Conservation (phyloP, 805 yeast species). For the Candida adriatica region DNA sequence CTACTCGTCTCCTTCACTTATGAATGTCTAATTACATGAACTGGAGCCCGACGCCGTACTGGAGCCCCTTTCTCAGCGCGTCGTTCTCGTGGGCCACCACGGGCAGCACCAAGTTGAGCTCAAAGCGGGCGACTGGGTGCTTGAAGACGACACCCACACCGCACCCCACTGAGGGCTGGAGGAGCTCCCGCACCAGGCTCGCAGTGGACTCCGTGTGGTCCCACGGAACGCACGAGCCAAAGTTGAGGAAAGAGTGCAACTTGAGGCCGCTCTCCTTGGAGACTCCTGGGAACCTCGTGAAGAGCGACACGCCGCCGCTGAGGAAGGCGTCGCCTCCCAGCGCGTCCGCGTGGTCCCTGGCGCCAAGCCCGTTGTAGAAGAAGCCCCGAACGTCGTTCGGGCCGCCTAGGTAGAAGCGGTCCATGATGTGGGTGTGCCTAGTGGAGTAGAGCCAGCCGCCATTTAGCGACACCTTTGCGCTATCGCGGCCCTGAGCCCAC, state of each 20-base stretch:
- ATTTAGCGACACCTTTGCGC: slow-evolving; percentile 41
- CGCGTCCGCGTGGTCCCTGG: slow-evolving; percentile 45
- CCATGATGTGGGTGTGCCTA: slow-evolving; percentile 49
- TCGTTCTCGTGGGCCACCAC: slow-evolving; percentile 44
- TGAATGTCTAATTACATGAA: slow-evolving; percentile 33
- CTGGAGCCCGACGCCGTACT: slow-evolving; percentile 57
- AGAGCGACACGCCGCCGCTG: slow-evolving; percentile 52
- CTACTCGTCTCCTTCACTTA: too few relatives aligned
- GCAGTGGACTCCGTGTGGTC: slow-evolving; percentile 23
- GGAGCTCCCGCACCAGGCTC: slow-evolving; percentile 24
- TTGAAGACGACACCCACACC: slow-evolving; percentile 57
- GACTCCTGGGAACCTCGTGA: slow-evolving; percentile 51
- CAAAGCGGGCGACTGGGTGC: slow-evolving; percentile 62
- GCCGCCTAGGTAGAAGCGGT: slow-evolving; percentile 82
- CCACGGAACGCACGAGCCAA: slow-evolving; percentile 50
- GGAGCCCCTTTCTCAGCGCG: slow-evolving; percentile 54
- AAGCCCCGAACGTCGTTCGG: slow-evolving; percentile 67
- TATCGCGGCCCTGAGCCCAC: slow-evolving; percentile 29
- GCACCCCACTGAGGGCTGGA: slow-evolving; percentile 42
- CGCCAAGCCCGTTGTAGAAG: slow-evolving; percentile 59
- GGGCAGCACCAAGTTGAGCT: slow-evolving; percentile 59
- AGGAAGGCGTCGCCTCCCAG: slow-evolving; percentile 63
- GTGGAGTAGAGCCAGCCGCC: slow-evolving; percentile 49
- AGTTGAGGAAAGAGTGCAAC: slow-evolving; percentile 56
- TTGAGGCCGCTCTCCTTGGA: slow-evolving; percentile 44